phyloP scores from a whole-genome alignment of 345 rosid genomes.

The Aegle marmelos region DNA sequence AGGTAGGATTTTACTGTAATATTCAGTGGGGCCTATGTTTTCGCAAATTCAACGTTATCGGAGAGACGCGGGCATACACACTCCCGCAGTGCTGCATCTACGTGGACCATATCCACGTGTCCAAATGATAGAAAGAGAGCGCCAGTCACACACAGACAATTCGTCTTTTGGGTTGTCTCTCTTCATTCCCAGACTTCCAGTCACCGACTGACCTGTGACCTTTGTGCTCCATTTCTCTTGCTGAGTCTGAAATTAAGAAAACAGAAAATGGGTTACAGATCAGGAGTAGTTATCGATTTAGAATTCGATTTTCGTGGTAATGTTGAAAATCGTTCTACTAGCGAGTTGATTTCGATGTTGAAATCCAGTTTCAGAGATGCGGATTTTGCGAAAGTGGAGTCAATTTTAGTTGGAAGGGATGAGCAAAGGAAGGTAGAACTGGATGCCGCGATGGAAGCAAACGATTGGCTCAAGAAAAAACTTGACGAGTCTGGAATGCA shows the following conservation, averaged over 20 bases:
- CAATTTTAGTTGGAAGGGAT: conserved; percentile 8
- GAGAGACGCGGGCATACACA: no score
- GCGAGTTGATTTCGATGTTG: not conserved
- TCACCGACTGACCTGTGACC: no score
- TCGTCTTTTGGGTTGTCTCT: no score
- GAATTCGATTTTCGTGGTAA: not conserved
- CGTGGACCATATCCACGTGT: no score
- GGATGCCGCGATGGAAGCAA: not conserved
- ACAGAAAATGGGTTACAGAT: not conserved
- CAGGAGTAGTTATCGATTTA: not conserved
- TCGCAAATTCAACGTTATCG: no score
- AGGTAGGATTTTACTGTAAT: no score
- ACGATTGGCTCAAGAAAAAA: not conserved
- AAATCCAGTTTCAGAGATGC: conserved; percentile 1
- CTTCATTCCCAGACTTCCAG: no score
- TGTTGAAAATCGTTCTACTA: not conserved
- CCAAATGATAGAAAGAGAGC: no score
- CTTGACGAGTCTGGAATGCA: not conserved
- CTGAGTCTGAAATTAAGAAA: not conserved
- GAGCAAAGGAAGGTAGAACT: conserved; percentile 11
- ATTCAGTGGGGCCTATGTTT: no score
- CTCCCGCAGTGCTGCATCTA: no score
- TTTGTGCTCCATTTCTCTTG: no score
- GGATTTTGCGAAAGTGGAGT: conserved; percentile 16
- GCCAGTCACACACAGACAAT: no score